Conservation (phyloP, 2,329 filamentous ascomycete genomes). For the Fusarium sp. region DNA sequence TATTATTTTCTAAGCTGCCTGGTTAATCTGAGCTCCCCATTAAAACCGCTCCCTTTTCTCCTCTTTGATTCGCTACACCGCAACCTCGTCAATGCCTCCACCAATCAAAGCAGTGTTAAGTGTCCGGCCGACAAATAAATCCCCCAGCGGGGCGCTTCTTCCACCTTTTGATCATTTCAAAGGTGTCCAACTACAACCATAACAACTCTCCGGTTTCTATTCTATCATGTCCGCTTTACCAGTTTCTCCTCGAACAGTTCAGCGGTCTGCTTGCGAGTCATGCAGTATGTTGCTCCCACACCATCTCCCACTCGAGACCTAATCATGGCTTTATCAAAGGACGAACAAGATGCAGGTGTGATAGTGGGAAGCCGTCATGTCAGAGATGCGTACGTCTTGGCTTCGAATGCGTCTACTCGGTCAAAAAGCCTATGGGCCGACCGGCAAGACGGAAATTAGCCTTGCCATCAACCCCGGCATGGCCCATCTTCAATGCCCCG, state of each 20-base stretch:
- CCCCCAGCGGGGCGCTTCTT: neutral
- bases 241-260: neutral
- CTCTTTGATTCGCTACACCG: neutral
- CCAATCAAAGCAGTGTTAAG: neutral
- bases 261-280: slow-evolving; percentile 8
- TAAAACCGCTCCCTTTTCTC: neutral
- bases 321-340: neutral
- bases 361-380: no score
- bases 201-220: neutral
- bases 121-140: neutral
- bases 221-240: neutral
- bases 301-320: neutral
- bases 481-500: no score
- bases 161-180: no score
- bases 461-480: no score
- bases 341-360: no score
- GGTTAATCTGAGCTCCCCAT: no score
- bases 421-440: no score
- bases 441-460: no score
- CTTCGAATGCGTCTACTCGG: no score
- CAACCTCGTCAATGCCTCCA: fast-evolving
- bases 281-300: neutral
- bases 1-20: no score
- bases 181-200: no score
- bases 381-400: no score